Evolutionary conservation across 306 rosid species (phyloP), one percentile per base, ranked within the genome.

Genomic region (Astragalus glycyphyllos): DNA sequence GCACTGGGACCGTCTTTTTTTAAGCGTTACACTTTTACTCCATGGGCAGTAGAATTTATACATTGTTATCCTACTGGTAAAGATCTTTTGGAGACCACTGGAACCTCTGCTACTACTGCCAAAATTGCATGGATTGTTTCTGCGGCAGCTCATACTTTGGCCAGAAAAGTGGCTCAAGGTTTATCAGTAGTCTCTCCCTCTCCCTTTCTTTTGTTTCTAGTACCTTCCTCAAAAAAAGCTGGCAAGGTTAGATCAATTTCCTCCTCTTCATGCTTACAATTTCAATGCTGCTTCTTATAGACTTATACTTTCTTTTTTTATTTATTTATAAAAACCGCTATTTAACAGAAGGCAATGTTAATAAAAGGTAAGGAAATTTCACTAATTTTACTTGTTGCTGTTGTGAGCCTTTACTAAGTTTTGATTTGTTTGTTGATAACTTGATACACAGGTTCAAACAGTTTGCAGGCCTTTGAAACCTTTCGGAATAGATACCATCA

Each of bases 121-220:
- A 81, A 94, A 84, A 83, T 91, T 77, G 94, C 99, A 7, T 94
- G 99, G 99, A 84, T 83, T 38, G 85, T 91, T 73, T 87, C 96
- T 55, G 62, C 78, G 47, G 89, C 92, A 20, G 97, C 97, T 32
- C 96, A 91, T 79, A 80, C 85, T 13, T 84, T 87, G 71, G 88
- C 89, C 53, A 87, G 87, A 76, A 90, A 89, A 75, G 97, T 91
- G 80, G 84, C 82, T 82, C 85, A 91, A 83, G 91, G 86, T 57
- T 26, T 66, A 75, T 77, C 95, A n/a, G 77, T 82, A 46, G 12
- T 76, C 41, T 79, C 82, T 62, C 99, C 99, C 41, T 79, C 82
- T 62, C 99, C 99, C 5, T 91, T 80, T 85, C 97, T 94, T 69
- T 82, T 94, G 78, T 89, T 83, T 80, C 85, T 94, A 67, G 97